These are phyloP conservation scores for Xanthoconium separans DNA, from an alignment of 1,284 basidiomycete genomes.

Conservation along the genomic window DNA sequence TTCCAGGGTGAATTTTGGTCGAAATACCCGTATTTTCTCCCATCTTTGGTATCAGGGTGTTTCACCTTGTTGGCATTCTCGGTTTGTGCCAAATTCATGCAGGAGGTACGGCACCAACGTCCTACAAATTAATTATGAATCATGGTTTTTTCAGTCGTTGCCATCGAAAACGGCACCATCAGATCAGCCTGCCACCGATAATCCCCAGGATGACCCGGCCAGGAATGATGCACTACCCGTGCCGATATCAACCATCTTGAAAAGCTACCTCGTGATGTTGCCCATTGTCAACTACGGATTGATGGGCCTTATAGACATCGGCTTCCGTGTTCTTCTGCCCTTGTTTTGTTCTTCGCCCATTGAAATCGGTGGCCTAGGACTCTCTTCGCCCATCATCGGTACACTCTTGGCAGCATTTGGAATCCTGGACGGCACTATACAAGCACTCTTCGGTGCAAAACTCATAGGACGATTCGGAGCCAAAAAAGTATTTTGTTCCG, in stretches of 20 bases:
- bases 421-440: conserved; percentile 56
- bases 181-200: neutral
- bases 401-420: conserved; percentile 56
- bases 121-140: neutral
- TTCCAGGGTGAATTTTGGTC: conserved; percentile 49
- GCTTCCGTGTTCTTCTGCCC: conserved; percentile 62
- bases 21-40: conserved; percentile 55
- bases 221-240: conserved; percentile 13
- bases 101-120: conserved; percentile 43
- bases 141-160: conserved; percentile 16
- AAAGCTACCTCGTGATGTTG: conserved; percentile 47
- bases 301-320: conserved; percentile 55
- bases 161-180: conserved; percentile 2
- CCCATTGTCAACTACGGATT: conserved; percentile 48
- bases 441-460: conserved; percentile 58
- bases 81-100: conserved; percentile 53
- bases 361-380: conserved; percentile 64
- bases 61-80: conserved; percentile 55
- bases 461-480: conserved; percentile 55
- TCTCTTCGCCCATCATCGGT: conserved; percentile 61
- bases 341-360: conserved; percentile 41
- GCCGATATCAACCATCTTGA: conserved; percentile 40
- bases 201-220: neutral
- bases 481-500: conserved; percentile 52
- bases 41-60: conserved; percentile 55